Base-by-base conservation (phyloP, 345 rosid genomes). In the Ceriops tagal region DNA sequence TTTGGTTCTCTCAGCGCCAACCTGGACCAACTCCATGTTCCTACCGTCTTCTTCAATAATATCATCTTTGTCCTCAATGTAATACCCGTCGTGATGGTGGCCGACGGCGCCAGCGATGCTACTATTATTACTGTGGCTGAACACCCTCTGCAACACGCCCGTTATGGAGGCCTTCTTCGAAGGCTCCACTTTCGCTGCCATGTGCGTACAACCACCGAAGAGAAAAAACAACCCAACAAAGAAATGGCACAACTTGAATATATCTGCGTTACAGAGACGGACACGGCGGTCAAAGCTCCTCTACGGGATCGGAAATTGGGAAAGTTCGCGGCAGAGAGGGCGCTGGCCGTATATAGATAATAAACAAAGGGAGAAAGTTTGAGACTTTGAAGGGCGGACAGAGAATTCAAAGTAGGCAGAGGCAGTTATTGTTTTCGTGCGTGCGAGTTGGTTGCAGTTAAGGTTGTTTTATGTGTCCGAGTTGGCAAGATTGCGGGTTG, bases 1-100 rank as follows among this genome's bases (percentile, higher is more conserved):
- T 79, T 95, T 95, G 10, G 90, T 87, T 80, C 93, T 88, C 65
- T 85, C 87, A 0, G 96, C 96, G 24, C 96, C 99, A 78, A 95
- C 88, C 78, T 95, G 93, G 47, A 80, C 83, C 8, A 95, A 87
- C 85, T 84, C 96, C 89, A 89, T 74, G 61, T 82, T 75, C 30
- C 80, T 86, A 47, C 81, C 87, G 15, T 83, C 96, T 2, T 86
- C 93, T 76, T 84, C 88, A 39, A 74, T 73, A 68, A 80, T 90
- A 61, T 76, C 80, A 13, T 88, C 92, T 22, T 60, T 77, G 52
- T 89, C 96, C 15, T 70, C 77, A 20, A 79, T 53, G 53, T 62
- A 28, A 69, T 67, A 71, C 59, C 59, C 7, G 5, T 56, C 10
- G 58, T 63, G 73, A 58, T 60, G 28, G 22, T 27, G 35, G 34